These are phyloP conservation scores for Oemleria cerasiformis DNA, from an alignment of 306 rosid genomes.

Conservation along the genomic window DNA sequence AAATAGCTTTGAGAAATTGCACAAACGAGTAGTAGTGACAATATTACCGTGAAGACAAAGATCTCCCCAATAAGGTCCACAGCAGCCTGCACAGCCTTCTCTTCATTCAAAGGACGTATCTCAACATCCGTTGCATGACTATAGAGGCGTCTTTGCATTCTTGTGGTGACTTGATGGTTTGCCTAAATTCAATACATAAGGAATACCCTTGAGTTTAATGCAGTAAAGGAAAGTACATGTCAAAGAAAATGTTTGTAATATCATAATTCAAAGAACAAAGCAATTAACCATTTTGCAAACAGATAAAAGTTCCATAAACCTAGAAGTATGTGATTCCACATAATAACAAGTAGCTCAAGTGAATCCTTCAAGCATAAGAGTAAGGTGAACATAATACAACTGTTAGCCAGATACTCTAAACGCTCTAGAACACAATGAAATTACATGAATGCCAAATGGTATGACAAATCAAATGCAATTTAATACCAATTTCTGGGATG, in stretches of 20 bases:
- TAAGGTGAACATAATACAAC: background rate
- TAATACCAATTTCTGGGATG: background rate
- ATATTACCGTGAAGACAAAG: conserved; percentile 74
- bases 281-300: background rate
- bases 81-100: conserved; percentile 86
- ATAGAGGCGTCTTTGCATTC: conserved; percentile 80
- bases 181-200: conserved; percentile 40
- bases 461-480: background rate
- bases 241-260: background rate
- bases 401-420: background rate
- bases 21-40: conserved; percentile 4
- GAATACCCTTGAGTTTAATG: background rate
- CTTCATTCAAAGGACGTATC: conserved; percentile 91
- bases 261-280: background rate
- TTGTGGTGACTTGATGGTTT: conserved; percentile 70
- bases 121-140: conserved; percentile 79
- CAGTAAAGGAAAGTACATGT: background rate
- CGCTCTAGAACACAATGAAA: background rate
- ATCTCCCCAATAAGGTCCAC: conserved; percentile 89
- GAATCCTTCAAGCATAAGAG: background rate
- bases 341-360: background rate
- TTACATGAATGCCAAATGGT: too few relatives aligned
- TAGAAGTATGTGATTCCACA: background rate
- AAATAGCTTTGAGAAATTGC: conserved; percentile 10
- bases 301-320: background rate